Evolutionary conservation across 2,329 filamentous ascomycete genomes (phyloP).

Genomic region (Colletotrichum spinosum): DNA sequence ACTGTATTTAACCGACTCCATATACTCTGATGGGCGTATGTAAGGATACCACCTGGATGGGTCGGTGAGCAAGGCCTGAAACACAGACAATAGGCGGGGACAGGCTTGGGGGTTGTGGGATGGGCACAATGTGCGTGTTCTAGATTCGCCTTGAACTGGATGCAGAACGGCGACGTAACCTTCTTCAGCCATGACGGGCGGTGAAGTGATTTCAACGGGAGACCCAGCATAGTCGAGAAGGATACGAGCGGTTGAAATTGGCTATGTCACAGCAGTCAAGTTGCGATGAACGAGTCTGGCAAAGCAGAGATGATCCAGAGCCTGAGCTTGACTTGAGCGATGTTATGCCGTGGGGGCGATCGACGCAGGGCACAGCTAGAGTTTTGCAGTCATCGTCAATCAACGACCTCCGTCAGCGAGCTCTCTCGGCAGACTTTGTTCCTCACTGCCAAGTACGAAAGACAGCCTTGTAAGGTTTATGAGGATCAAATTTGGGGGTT

Average conservation of each 20-base stretch:
- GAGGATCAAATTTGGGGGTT: slow-evolving; percentile 14
- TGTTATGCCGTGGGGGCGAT: slow-evolving; percentile 15
- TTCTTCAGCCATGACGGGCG: neutral
- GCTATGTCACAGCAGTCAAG: slow-evolving; percentile 7
- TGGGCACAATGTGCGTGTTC: neutral
- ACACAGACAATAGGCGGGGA: slow-evolving; percentile 11
- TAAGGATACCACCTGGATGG: slow-evolving; percentile 19
- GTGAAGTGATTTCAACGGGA: slow-evolving; percentile 1
- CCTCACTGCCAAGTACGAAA: neutral
- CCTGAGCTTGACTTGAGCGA: neutral
- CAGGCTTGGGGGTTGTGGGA: neutral
- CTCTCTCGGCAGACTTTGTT: neutral
- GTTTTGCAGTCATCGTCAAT: neutral
- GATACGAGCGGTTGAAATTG: neutral
- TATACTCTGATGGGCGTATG: too few species aligned
- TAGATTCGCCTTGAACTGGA: neutral
- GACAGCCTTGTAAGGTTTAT: slow-evolving; percentile 25
- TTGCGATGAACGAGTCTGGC: slow-evolving; percentile 26
- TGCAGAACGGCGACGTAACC: too few species aligned
- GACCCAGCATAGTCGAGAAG: slow-evolving; percentile 13
- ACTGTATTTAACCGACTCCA: too few species aligned
- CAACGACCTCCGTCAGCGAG: neutral
- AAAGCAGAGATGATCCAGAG: slow-evolving; percentile 16
- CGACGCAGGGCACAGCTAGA: slow-evolving; percentile 24
- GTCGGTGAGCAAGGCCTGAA: slow-evolving; percentile 13